Evolutionary conservation across 352 stramenopile species (phyloP).

Genomic region (Phytophthora nicotianae): DNA sequence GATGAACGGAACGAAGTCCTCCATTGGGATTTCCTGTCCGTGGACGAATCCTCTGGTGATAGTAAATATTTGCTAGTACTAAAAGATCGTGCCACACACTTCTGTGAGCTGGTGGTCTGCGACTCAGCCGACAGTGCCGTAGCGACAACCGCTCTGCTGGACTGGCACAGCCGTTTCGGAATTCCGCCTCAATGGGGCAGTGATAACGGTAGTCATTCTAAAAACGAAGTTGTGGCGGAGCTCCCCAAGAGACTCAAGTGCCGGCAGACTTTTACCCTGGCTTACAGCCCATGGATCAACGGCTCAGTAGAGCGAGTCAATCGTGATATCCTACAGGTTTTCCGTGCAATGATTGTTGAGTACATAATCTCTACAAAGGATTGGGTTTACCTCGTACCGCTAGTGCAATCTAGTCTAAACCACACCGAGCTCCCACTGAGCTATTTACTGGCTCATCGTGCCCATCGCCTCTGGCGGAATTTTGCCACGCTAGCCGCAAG

Average conservation of each 20-base stretch:
- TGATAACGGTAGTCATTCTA: conserved; percentile 6
- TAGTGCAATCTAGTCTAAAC: conserved; percentile 27
- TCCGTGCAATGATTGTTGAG: conserved; percentile 26
- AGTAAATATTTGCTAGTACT: conserved; percentile 32
- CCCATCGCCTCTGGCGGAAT: too few relatives aligned
- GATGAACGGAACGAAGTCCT: conserved; percentile 3
- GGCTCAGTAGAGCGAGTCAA: conserved; percentile 36
- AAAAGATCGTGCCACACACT: conserved; percentile 40
- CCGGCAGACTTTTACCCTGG: conserved; percentile 31
- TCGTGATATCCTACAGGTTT: conserved; percentile 37
- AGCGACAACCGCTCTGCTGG: neutral
- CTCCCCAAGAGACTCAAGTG: conserved; percentile 20
- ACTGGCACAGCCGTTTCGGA: conserved; percentile 12
- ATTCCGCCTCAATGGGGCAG: conserved; percentile 1
- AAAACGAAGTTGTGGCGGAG: conserved; percentile 20
- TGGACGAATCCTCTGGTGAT: conserved; percentile 1
- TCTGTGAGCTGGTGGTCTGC: conserved; percentile 28
- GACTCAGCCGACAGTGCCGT: conserved; percentile 12
- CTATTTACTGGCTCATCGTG: too few relatives aligned
- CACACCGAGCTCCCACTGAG: too few relatives aligned
- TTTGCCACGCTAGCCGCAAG: too few relatives aligned
- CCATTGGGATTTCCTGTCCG: conserved; percentile 3
- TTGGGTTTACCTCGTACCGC: conserved; percentile 30
- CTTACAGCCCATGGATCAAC: conserved; percentile 42
- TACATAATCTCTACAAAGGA: conserved; percentile 26